phyloP scores from a whole-genome alignment of 345 rosid genomes.

The Ailanthus altissimus region DNA sequence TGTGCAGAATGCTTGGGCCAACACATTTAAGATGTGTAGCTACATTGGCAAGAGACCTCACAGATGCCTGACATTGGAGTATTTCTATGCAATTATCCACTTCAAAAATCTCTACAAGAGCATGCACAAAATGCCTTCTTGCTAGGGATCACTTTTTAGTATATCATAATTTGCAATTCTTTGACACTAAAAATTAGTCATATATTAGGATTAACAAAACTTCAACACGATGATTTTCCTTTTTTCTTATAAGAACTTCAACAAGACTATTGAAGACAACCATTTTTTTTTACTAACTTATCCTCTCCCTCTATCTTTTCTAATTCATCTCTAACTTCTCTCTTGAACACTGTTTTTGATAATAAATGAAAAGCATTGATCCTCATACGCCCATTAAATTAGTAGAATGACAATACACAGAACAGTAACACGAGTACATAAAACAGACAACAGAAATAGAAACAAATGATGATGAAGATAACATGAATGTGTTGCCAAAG shows the following conservation, averaged over 20 bases:
- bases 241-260: no score
- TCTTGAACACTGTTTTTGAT: background rate
- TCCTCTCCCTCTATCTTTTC: background rate
- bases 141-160: background rate
- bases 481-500: background rate
- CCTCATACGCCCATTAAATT: background rate
- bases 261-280: background rate
- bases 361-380: background rate
- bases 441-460: background rate
- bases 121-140: background rate
- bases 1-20: no score
- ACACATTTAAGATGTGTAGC: no score
- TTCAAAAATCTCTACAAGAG: background rate
- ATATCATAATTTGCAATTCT: background rate
- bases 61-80: background rate
- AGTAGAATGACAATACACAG: background rate
- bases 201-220: background rate
- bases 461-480: background rate
- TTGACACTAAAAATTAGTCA: background rate
- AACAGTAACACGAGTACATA: background rate
- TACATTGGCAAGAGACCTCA: background rate
- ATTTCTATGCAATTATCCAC: background rate
- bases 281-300: background rate
- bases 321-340: background rate
- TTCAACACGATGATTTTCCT: background rate